Evolutionary conservation across 805 yeast genomes (phyloP), one percentile per base, ranked within the genome.

Genomic region (Blastobotrys peoriensis): DNA sequence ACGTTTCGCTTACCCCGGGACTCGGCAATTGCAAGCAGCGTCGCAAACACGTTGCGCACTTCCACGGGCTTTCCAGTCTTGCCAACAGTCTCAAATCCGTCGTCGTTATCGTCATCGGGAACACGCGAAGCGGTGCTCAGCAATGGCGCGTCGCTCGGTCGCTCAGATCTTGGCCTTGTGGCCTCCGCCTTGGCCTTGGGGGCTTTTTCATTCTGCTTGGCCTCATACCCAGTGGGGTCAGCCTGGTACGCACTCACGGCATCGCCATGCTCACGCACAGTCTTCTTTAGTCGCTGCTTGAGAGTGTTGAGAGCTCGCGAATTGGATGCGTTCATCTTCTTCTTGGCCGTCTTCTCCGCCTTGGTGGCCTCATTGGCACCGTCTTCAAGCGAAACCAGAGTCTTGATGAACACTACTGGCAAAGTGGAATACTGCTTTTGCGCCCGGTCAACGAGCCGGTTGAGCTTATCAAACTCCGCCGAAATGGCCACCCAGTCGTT

Each of bases 1-100:
- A 87, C 83, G 64, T 86, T 88, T 73, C 86, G 91, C 74, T 89
- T 89, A 72, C 98, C 98, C 69, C 98, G 82, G 40, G 88, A 74
- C 66, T 93, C 98, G 48, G 84, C 70, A 46, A 93, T 80, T 44
- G 78, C 66, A 62, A 82, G 76, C 62, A 93, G 73, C 28, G 84
- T 78, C 46, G 79, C 70, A 70, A 89, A 87, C 45, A 88, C 79
- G 45, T 70, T 74, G 15, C 68, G 71, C 46, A 67, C 47, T 34
- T 55, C 61, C 36, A 55, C 51, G 3, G 59, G 56, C 53, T 69
- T 69, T 33, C 69, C 67, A 8, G 64, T 59, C 46, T 60, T 54
- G 40, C 70, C 72, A 47, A 65, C 68, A 30, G 70, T 63, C 20
- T 60, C 48, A 48, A 61, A 67, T 41, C 63, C 70, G 17, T 59